Base-by-base conservation (phyloP, 208 protist species). In the Leptomonas seymouri region DNA sequence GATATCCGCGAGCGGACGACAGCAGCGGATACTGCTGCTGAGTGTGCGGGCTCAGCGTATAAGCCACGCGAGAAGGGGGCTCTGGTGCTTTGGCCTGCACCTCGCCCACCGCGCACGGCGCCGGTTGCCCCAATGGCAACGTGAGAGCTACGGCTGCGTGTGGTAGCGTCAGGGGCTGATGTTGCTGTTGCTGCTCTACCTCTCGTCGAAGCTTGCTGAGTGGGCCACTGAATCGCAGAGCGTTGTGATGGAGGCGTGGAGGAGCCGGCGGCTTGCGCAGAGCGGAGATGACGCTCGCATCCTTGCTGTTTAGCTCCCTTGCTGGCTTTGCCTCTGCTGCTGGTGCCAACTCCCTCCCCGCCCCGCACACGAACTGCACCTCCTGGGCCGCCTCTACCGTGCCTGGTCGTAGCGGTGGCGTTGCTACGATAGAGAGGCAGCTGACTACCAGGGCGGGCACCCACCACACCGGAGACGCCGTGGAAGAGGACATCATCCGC, bases 151-250 rank as follows among this genome's bases (percentile, higher is more conserved):
- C 42, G 59, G 27, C 41, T 27, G 23, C n/a, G 6, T 20, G 36
- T 45, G n/a, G 27, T 34, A 25, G 20, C 3, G 45, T 15, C 0
- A 25, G n/a, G 15, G 7, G 3, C 34, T 39, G 34, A 3, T 39
- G 11, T 16, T 48, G 18, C 3, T 15, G 44, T 16, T n/a, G 44
- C 16, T 31, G 9, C 44, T 44, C 15, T 20, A 23, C 30, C 18
- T 21, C 53, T 23, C 44, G 58, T 28, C 45, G 6, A 7, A 15
- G 21, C 16, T 27, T 27, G 30, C 5, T 9, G 7, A 3, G 27
- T 16, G 0, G 34, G 5, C 61, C 61, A 67, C 48, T 67, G 61
- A 57, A 67, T 67, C 0, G 61, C 46, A 53, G 58, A 64, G 18
- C 27, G 44, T n/a, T 4, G 5, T 3, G 57, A 31, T 16, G 41